Evolutionary conservation across 768 basidiomycete genomes (phyloP), one percentile per base, ranked within the genome.

Genomic region (Clitopilus passeckerianus): DNA sequence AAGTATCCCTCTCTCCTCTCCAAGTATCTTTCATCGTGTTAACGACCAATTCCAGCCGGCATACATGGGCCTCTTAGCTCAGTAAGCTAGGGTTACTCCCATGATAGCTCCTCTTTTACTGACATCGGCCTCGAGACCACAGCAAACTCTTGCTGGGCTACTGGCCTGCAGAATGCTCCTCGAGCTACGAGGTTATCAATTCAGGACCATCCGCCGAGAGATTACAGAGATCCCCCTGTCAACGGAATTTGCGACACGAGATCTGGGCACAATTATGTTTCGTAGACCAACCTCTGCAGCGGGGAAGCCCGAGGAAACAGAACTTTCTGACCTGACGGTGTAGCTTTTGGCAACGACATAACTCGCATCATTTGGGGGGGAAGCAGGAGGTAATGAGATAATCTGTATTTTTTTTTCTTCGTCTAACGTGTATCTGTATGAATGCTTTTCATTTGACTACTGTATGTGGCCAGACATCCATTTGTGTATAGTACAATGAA

Each of bases 221-320:
- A 44, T 41, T 12, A 46, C 59, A 15, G 54, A 44, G 16, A 41
- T 50, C 16, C 18, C 54, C 15, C 50, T 44, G 43, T 46, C 59
- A 0, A 18, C 34, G 2, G 59, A 55, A 16, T 56, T 56, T 34
- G 44, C 54, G 2, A 27, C 54, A 23, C 34, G 46, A 20, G 16
- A 59, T 18, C 37, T 59, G 59, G 59, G 50, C 14, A 41, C 59
- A 9, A 23, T 59, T 4, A 54, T 46, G 24, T 60, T 60, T 35
- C 10, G 53, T 9, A 53, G 41, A 16, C 37, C 37, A n/a, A 12
- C 12, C n/a, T 41, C 37, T 12, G 1, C 22, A 41, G 54, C 14
- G 53, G 53, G 34, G 35, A 15, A 30, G 16, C 53, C 5, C 23
- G 41, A 54, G 18, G 53, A 58, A 34, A 18, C 61, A 58, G 27